A percentile compares a stretch with the other conserved stretches of the same genome.
Evolutionary conservation across 106 monocot genomes (phyloP).

Genomic region (Gastrodia elata): DNA sequence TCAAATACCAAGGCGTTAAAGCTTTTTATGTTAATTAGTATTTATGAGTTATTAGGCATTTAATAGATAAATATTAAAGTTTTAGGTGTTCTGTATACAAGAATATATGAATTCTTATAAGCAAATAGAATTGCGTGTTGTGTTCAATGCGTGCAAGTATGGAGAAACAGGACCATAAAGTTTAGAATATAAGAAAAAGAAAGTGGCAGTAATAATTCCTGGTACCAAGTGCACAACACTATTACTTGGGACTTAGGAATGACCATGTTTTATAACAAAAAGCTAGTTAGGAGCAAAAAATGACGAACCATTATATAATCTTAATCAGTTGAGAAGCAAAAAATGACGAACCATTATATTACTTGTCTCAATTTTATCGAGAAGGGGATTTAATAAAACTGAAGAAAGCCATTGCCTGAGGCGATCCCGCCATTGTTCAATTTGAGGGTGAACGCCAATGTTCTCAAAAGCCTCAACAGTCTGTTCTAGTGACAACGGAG

Average conservation of each 20-base stretch:
- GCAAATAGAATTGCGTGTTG: background rate
- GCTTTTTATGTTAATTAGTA: too few species aligned
- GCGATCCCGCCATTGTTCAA: conserved; percentile 71
- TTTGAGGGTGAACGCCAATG: conserved; percentile 73
- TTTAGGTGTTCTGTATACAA: too few species aligned
- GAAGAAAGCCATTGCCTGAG: conserved; percentile 97
- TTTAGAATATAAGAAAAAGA: background rate
- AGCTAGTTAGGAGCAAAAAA: background rate
- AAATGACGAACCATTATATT: conserved; percentile 56
- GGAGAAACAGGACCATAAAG: background rate
- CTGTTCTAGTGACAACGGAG: conserved; percentile 81
- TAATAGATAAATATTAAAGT: too few species aligned
- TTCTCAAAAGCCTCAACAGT: conserved; percentile 49
- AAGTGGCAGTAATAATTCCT: background rate
- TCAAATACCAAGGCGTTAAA: too few species aligned
- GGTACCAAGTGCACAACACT: background rate
- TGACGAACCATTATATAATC: conserved; percentile 70
- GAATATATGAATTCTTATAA: background rate
- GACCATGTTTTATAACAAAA: background rate
- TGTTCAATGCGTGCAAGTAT: background rate
- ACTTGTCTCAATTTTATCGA: conserved; percentile 78
- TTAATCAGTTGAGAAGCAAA: conserved; percentile 34
- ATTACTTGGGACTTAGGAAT: background rate
- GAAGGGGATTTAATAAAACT: conserved; percentile 61
- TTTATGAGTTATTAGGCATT: too few species aligned